Conservation (phyloP, 345 rosid genomes). For the Corchorus olitorius region DNA sequence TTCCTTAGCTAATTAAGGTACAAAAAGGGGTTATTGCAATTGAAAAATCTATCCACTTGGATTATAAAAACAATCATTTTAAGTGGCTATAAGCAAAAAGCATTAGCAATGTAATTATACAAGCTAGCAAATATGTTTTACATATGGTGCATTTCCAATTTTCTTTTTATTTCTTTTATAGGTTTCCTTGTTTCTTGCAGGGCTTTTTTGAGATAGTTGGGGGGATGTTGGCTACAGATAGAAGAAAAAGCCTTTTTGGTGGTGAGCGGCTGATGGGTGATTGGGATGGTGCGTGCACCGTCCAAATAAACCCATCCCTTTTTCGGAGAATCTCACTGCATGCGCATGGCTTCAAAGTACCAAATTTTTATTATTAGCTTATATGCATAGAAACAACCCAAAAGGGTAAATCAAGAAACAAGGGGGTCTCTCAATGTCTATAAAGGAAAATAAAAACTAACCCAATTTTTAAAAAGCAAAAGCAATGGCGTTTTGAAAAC, state of each 20-base stretch:
- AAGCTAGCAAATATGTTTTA: too few relatives aligned
- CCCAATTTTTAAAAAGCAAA: too few relatives aligned
- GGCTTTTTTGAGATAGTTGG: slow-evolving; percentile 6
- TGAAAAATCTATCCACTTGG: not conserved
- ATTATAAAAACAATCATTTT: not conserved
- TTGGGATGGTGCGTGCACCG: slow-evolving; percentile 19
- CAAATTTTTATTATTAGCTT: not conserved
- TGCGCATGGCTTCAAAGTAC: slow-evolving; percentile 2
- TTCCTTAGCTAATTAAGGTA: not conserved
- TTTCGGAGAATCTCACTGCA: slow-evolving; percentile 20
- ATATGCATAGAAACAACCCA: not conserved
- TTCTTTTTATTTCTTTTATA: not conserved
- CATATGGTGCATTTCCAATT: not conserved
- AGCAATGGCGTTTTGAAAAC: too few relatives aligned
- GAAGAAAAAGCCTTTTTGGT: not conserved
- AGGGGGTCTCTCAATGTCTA: not conserved
- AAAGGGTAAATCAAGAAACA: not conserved
- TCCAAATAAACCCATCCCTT: slow-evolving; percentile 1
- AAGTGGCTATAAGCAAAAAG: not conserved
- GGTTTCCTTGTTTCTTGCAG: not conserved
- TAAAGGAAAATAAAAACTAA: not conserved
- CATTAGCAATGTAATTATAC: not conserved
- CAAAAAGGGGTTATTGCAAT: not conserved
- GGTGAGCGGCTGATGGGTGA: slow-evolving; percentile 9
- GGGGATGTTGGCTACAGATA: not conserved